Conservation (phyloP, 108 stramenopile genomes). For the Mediolabrus comicus region DNA sequence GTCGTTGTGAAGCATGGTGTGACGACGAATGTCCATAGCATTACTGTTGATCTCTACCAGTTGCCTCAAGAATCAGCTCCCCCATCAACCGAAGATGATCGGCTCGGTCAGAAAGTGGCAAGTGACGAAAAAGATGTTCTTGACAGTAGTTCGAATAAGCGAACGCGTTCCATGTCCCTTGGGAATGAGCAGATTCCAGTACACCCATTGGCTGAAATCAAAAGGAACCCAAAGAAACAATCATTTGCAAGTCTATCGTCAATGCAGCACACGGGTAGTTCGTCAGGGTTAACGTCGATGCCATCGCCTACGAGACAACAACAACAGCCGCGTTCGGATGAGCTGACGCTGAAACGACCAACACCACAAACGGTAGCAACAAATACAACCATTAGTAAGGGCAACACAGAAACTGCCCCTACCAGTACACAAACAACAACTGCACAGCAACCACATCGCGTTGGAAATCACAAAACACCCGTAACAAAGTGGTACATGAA, state of each 20-base stretch:
- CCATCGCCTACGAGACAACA: too few relatives aligned
- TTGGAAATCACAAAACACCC: conserved; percentile 22
- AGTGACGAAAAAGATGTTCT: neutral
- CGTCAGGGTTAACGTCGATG: neutral
- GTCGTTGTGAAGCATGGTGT: conserved; percentile 39
- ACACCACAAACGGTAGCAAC: neutral
- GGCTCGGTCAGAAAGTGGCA: neutral
- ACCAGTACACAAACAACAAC: neutral
- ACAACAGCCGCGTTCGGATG: too few relatives aligned
- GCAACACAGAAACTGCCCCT: neutral
- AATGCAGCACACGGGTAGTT: neutral
- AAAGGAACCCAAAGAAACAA: neutral
- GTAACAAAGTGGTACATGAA: conserved; percentile 45
- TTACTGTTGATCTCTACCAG: conserved; percentile 1
- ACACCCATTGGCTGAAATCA: neutral
- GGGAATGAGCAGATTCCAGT: neutral
- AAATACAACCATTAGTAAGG: neutral
- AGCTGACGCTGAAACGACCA: neutral
- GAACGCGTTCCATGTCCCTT: neutral
- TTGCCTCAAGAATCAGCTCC: neutral
- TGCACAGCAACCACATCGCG: neutral
- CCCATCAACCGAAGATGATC: neutral
- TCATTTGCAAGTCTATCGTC: conserved; percentile 15
- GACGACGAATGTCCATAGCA: conserved; percentile 33
- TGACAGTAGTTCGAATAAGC: neutral